Evolutionary conservation across 495 filamentous ascomycete genomes (phyloP).

Genomic region (Halenospora varia): DNA sequence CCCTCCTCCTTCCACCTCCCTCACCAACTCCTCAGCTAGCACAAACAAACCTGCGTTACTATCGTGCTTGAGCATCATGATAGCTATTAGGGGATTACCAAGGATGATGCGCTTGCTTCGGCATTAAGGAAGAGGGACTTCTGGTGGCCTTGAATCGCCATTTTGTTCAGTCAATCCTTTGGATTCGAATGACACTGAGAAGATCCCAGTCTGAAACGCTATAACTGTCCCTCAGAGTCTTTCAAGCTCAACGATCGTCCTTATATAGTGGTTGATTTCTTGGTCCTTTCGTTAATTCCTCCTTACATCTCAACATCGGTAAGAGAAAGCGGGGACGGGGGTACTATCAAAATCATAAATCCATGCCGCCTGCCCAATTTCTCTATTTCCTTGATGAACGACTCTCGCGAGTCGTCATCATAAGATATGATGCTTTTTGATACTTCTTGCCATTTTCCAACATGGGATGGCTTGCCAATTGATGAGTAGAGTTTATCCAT

Average conservation of each 20-base stretch:
- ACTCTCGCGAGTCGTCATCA: background rate
- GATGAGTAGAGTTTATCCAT: conserved; percentile 3
- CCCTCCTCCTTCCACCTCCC: conserved; percentile 8
- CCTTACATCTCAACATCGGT: background rate
- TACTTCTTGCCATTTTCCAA: background rate
- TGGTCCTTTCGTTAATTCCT: background rate
- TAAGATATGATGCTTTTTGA: background rate
- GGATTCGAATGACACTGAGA: background rate
- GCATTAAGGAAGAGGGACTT: conserved; percentile 7
- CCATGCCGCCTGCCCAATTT: conserved; percentile 6
- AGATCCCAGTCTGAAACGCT: background rate
- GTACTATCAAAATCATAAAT: conserved; percentile 20
- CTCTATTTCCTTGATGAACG: background rate
- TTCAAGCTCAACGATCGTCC: background rate
- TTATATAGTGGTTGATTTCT: conserved; percentile 13
- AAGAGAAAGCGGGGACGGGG: background rate
- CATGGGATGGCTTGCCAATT: conserved; percentile 1
- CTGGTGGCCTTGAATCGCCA: background rate
- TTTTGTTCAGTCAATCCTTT: background rate
- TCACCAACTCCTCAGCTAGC: conserved; percentile 17
- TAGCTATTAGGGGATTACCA: conserved; percentile 17
- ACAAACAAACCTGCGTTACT: conserved; percentile 13
- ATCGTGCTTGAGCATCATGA: conserved; percentile 17
- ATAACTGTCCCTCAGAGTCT: background rate
- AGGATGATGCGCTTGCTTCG: conserved; percentile 11